phyloP scores from a whole-genome alignment of 208 protist genomes.

The Trypanosoma boissoni region DNA sequence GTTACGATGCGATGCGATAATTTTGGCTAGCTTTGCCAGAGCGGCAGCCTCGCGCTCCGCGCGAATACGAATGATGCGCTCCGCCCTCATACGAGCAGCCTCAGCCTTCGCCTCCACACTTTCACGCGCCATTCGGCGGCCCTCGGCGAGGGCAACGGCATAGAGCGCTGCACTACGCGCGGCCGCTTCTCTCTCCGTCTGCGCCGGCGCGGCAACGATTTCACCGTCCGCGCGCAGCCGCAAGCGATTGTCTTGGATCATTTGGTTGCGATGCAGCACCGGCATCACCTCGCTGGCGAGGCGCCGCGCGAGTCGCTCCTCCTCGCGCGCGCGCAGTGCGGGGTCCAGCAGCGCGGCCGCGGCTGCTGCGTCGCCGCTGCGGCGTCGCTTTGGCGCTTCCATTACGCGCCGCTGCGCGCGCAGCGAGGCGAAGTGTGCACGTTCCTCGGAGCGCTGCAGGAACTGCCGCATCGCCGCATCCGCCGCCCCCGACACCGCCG shows the following conservation, averaged over 20 bases:
- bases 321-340: constrained; percentile 28
- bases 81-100: constrained; percentile 27
- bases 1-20: constrained; percentile 59
- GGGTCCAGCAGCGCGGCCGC: constrained; percentile 18
- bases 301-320: constrained; percentile 49
- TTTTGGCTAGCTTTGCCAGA: constrained; percentile 68
- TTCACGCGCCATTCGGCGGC: constrained; percentile 45
- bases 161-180: constrained; percentile 37
- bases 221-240: constrained; percentile 30
- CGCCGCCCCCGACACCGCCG: constrained; percentile 1
- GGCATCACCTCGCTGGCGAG: constrained; percentile 56
- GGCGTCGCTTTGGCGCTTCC: too few relatives aligned
- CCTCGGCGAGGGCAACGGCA: constrained; percentile 45
- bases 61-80: constrained; percentile 47
- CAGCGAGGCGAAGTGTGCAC: neutral
- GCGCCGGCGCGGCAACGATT: constrained; percentile 14
- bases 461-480: constrained; percentile 17
- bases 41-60: constrained; percentile 60
- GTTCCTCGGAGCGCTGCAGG: constrained; percentile 12
- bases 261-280: constrained; percentile 50
- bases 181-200: constrained; percentile 16
- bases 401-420: neutral
- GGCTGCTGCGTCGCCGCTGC: neutral
- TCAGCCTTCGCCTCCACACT: constrained; percentile 38
- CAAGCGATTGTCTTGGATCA: constrained; percentile 39